Conservation (phyloP, 352 stramenopile species). For the Phytophthora podocarpi region DNA sequence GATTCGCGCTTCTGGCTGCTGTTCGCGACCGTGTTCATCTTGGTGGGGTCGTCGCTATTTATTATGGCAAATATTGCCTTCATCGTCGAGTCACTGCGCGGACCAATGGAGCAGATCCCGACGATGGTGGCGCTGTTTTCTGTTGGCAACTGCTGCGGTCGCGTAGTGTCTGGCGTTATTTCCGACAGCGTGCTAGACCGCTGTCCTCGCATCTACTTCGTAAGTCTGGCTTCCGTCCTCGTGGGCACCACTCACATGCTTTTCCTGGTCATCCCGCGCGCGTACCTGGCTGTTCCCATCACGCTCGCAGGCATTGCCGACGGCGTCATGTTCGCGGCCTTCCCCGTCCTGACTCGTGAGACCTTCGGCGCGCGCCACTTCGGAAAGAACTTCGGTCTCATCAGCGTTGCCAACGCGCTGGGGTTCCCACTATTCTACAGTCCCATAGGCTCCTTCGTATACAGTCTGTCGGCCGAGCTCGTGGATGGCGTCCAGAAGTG, state of each 20-base stretch:
- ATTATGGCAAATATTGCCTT: conserved; percentile 85
- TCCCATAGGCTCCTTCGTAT: conserved; percentile 67
- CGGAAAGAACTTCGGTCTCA: conserved; percentile 80
- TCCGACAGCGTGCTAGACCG: conserved; percentile 62
- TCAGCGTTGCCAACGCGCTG: conserved; percentile 74
- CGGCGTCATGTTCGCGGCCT: conserved; percentile 76
- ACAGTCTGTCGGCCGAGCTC: conserved; percentile 40
- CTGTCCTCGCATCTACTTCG: conserved; percentile 65
- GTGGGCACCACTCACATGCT: conserved; percentile 60
- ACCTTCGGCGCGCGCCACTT: conserved; percentile 74
- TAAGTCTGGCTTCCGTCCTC: conserved; percentile 59
- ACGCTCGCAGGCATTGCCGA: conserved; percentile 64
- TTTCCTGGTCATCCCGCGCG: conserved; percentile 56
- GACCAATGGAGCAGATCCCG: conserved; percentile 55
- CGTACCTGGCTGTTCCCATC: conserved; percentile 57
- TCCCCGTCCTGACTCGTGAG: conserved; percentile 72
- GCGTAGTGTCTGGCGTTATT: conserved; percentile 57
- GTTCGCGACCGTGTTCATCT: conserved; percentile 72
- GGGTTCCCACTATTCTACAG: conserved; percentile 79
- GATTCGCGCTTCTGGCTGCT: conserved; percentile 73
- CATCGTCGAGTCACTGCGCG: conserved; percentile 65
- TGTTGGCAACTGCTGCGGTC: conserved; percentile 63
- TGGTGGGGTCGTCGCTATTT: conserved; percentile 75
- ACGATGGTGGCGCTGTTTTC: conserved; percentile 77
- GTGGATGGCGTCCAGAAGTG: conserved; percentile 58